Percentiles rank a stretch among this genome's conserved stretches.
phyloP scores from a whole-genome alignment of 257 asterid genomes.

The Eucommia ulmoides region DNA sequence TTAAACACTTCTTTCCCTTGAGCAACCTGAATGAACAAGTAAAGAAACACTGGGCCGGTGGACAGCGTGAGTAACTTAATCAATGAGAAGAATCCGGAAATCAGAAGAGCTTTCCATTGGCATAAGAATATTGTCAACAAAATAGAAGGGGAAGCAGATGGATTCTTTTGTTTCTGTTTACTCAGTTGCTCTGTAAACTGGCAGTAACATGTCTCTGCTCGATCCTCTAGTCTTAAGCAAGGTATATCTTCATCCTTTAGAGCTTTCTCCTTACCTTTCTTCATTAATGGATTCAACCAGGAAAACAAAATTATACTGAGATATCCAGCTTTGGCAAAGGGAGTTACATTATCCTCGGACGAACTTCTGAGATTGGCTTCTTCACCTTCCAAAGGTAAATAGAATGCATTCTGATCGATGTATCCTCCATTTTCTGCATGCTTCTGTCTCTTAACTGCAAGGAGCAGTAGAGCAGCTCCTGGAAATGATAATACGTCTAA shows the following conservation, averaged over 20 bases:
- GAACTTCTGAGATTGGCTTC: conserved; percentile 1
- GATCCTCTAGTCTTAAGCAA: conserved; percentile 14
- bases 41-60: conserved; percentile 23
- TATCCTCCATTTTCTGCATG: background rate
- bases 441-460: conserved; percentile 1
- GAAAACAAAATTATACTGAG: conserved; percentile 14
- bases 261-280: conserved; percentile 19
- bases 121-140: conserved; percentile 11
- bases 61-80: conserved; percentile 18
- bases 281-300: conserved; percentile 25
- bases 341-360: conserved; percentile 3
- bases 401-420: background rate
- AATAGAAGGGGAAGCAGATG: conserved; percentile 4
- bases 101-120: conserved; percentile 16
- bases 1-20: conserved; percentile 15
- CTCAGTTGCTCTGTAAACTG: conserved; percentile 13
- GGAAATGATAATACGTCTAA: conserved; percentile 10
- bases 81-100: conserved; percentile 24
- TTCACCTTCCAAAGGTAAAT: conserved; percentile 9
- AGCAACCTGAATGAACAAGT: conserved; percentile 21
- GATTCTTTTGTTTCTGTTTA: background rate
- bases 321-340: conserved; percentile 21
- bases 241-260: conserved; percentile 21
- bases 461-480: conserved; percentile 10
- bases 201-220: conserved; percentile 15